These are phyloP conservation scores for Pythium rishiriense DNA, from an alignment of 352 stramenopile genomes.

Conservation along the genomic window DNA sequence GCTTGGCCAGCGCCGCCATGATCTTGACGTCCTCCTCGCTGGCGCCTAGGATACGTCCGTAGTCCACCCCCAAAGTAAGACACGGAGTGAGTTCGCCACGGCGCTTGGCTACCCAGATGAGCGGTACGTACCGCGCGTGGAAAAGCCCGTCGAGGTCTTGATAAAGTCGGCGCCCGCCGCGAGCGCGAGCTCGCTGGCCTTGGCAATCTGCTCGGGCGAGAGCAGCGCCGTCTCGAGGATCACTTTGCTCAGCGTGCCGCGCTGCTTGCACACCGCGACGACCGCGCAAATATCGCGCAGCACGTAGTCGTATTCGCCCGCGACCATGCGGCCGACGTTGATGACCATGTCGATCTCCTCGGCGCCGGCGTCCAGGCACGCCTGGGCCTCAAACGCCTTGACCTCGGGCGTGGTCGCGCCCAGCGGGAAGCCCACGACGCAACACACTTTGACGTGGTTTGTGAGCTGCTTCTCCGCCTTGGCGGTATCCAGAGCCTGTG, in stretches of 20 bases:
- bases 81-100: too few species aligned
- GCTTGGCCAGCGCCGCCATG: conserved; percentile 66
- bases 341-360: conserved; percentile 91
- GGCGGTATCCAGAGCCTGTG: conserved; percentile 47
- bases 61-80: too few species aligned
- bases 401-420: conserved; percentile 53
- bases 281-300: conserved; percentile 74
- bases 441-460: conserved; percentile 76
- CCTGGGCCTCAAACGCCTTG: conserved; percentile 75
- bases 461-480: conserved; percentile 30
- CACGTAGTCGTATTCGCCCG: conserved; percentile 72
- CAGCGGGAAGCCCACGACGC: conserved; percentile 80
- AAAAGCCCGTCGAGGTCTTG: conserved; percentile 88
- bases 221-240: conserved; percentile 86
- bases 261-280: conserved; percentile 65
- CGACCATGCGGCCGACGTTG: conserved; percentile 64
- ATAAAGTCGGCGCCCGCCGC: conserved; percentile 81
- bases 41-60: conserved; percentile 34
- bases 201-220: conserved; percentile 64
- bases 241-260: conserved; percentile 66
- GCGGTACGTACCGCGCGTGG: conserved; percentile 48
- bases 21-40: conserved; percentile 77
- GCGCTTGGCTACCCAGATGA: too few species aligned
- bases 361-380: conserved; percentile 65
- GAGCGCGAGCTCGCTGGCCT: conserved; percentile 67